Conservation (phyloP, 2,329 filamentous ascomycete species). For the Pyricularia pennisetigena region DNA sequence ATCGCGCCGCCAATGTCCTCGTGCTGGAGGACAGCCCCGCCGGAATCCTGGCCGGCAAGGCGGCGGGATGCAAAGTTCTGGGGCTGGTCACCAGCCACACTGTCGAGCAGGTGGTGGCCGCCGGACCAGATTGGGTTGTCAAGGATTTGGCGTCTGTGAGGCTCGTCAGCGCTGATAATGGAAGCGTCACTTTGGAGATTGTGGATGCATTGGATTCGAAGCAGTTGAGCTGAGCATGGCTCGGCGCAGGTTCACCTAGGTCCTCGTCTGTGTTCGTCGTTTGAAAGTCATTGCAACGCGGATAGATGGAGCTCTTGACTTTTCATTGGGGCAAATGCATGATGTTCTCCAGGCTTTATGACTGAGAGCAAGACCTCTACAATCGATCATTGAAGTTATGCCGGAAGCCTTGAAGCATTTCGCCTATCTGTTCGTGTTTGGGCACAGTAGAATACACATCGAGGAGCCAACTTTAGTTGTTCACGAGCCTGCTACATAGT, state of each 20-base stretch:
- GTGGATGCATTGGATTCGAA: constrained; percentile 41
- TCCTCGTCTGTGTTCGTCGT: background rate
- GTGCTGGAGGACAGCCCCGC: constrained; percentile 87
- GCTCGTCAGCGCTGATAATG: constrained; percentile 44
- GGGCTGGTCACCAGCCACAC: constrained; percentile 80
- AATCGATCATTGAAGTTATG: background rate
- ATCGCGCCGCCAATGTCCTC: constrained; percentile 43
- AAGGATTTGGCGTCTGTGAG: constrained; percentile 66
- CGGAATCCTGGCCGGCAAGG: constrained; percentile 74
- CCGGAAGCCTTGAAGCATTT: background rate
- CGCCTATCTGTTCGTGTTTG: background rate
- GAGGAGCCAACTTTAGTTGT: background rate
- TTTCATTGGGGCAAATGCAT: too few species aligned
- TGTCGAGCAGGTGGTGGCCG: constrained; percentile 58
- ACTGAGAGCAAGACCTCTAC: background rate
- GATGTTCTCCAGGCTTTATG: background rate
- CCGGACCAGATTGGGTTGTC: constrained; percentile 83
- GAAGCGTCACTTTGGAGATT: constrained; percentile 59
- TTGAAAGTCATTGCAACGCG: background rate
- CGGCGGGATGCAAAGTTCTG: constrained; percentile 74
- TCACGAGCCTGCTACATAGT: background rate
- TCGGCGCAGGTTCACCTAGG: background rate
- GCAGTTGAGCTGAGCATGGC: constrained; percentile 1
- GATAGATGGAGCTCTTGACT: background rate
- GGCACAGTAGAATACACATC: background rate